These are phyloP conservation scores for Jaenimonas drosophilae DNA, from an alignment of 208 protist species.

Conservation along the genomic window DNA sequence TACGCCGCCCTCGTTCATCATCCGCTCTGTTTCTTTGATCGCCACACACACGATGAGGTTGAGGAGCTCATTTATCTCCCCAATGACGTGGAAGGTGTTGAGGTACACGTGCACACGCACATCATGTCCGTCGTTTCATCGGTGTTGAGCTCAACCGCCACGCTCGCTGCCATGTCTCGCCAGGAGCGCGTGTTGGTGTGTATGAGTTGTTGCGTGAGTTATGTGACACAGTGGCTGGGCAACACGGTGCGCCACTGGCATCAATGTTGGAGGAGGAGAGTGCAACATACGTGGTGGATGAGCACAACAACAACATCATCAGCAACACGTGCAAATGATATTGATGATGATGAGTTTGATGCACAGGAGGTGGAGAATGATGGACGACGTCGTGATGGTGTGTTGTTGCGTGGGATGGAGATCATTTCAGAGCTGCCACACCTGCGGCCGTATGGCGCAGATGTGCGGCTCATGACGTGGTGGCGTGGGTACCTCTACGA, in stretches of 20 bases:
- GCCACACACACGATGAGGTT: slow-evolving; percentile 36
- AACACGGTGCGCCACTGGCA: slow-evolving; percentile 9
- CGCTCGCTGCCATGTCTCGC: slow-evolving; percentile 13
- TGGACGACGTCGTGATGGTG: slow-evolving; percentile 27
- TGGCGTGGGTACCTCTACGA: slow-evolving; percentile 31
- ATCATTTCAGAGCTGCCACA: slow-evolving; percentile 52
- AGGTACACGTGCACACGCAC: slow-evolving; percentile 64
- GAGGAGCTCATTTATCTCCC: slow-evolving; percentile 71
- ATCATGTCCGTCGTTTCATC: slow-evolving; percentile 15
- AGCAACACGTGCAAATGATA: not conserved
- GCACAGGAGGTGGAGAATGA: slow-evolving; percentile 49
- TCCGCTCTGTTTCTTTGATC: slow-evolving; percentile 52
- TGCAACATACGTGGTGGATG: no score
- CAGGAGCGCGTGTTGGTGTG: slow-evolving; percentile 16
- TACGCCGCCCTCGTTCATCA: slow-evolving; percentile 47
- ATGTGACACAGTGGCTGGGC: slow-evolving; percentile 11
- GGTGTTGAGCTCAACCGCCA: slow-evolving; percentile 13
- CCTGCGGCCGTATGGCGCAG: slow-evolving; percentile 61
- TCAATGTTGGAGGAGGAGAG: slow-evolving; percentile 1
- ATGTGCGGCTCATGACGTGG: slow-evolving; percentile 47
- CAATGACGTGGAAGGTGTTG: slow-evolving; percentile 75
- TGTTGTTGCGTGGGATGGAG: slow-evolving; percentile 66
- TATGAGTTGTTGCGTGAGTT: slow-evolving; percentile 10
- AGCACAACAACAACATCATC: no score
- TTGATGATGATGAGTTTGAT: slow-evolving; percentile 12